A percentile compares a stretch with the other conserved stretches of the same genome.
Evolutionary conservation across 1,284 basidiomycete species (phyloP).

Genomic region (Ganoderma sinense): DNA sequence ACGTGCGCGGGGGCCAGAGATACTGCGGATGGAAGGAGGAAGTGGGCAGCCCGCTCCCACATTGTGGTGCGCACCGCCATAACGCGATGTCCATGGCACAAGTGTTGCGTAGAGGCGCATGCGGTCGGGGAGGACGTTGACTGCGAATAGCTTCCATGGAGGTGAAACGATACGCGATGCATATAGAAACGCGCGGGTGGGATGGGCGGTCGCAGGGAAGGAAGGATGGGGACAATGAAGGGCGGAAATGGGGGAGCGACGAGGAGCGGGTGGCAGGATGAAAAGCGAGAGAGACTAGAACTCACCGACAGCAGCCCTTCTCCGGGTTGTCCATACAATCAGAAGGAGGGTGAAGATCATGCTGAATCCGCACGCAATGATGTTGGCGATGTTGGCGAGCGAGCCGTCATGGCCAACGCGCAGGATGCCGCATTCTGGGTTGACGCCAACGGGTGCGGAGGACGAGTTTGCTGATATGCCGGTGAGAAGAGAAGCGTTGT

Average conservation of each 20-base stretch:
- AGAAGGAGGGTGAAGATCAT: constrained; percentile 59
- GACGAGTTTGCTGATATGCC: constrained; percentile 48
- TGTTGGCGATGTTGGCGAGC: constrained; percentile 78
- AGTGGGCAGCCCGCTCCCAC: background rate
- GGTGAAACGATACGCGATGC: background rate
- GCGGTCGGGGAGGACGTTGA: background rate
- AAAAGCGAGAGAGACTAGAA: constrained; percentile 10
- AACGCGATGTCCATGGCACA: background rate
- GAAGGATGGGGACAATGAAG: background rate
- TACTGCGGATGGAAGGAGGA: background rate
- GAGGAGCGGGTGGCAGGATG: background rate
- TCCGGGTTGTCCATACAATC: constrained; percentile 50
- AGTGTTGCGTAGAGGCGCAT: background rate
- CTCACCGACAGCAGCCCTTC: constrained; percentile 60
- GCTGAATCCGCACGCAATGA: constrained; percentile 70
- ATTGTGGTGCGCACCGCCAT: background rate
- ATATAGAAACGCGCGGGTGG: background rate
- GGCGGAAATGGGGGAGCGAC: background rate
- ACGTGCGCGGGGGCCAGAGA: background rate
- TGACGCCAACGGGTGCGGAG: constrained; percentile 64
- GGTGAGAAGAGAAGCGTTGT: constrained; percentile 43
- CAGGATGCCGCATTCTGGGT: constrained; percentile 62
- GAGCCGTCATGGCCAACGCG: constrained; percentile 56
- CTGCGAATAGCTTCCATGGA: background rate
- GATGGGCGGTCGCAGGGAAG: background rate